These are phyloP conservation scores for Boletus rubroflammeus DNA, from an alignment of 768 basidiomycete species.

Conservation along the genomic window DNA sequence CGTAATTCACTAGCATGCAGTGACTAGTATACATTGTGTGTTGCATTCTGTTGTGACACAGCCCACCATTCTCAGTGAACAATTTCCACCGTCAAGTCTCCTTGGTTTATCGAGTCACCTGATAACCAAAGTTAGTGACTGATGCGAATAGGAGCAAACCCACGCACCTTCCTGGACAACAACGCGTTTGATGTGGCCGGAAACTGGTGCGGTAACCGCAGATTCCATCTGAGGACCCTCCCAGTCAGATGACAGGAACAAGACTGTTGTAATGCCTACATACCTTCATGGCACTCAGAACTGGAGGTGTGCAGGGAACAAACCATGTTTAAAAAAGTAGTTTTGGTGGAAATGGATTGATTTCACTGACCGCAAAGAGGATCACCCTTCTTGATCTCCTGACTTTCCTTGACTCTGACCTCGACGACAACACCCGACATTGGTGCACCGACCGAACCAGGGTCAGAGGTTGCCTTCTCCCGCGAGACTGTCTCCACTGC, in stretches of 20 bases:
- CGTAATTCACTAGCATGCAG: conserved; percentile 7
- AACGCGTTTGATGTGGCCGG: conserved; percentile 93
- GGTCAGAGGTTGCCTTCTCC: conserved; percentile 91
- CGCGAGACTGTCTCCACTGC: conserved; percentile 93
- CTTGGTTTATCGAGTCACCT: conserved; percentile 95
- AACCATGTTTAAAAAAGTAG: conserved; percentile 20
- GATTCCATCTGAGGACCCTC: conserved; percentile 82
- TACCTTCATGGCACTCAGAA: conserved; percentile 97
- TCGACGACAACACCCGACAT: conserved; percentile 99
- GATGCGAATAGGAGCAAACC: neutral
- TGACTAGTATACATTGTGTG: conserved; percentile 18
- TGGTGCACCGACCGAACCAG: conserved; percentile 95
- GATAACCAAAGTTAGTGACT: conserved; percentile 9
- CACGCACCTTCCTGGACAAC: conserved; percentile 77
- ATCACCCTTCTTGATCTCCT: conserved; percentile 98
- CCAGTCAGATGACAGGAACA: conserved; percentile 13
- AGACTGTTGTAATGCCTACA: conserved; percentile 22
- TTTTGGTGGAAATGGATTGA: conserved; percentile 12
- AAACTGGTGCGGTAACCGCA: conserved; percentile 92
- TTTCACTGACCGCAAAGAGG: conserved; percentile 76
- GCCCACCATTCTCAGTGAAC: conserved; percentile 47
- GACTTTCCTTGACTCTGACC: conserved; percentile 95
- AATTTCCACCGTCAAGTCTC: conserved; percentile 89
- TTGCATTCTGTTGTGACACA: conserved; percentile 16
- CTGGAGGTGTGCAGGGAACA: conserved; percentile 35